Base-by-base conservation (phyloP, 2,329 filamentous ascomycete genomes). In the Cryoendolithus antarcticus region DNA sequence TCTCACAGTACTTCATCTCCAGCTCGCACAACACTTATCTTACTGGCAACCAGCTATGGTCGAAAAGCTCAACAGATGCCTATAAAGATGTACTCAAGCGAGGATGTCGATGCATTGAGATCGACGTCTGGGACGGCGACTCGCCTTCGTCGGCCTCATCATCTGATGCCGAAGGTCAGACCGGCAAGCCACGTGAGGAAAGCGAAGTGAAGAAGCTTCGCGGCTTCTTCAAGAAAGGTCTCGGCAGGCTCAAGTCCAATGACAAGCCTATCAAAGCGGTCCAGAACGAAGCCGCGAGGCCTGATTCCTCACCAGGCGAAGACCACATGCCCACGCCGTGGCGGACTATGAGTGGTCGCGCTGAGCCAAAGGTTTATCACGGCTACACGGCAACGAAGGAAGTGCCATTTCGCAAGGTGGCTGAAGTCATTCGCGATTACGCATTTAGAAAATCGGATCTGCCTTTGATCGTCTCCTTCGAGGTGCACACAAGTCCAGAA, bases 1-100 rank as follows among this genome's bases (percentile, higher is more conserved):
- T 93, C 42, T 84, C 81, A 34, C 86, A 93, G 57, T 95, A 95
- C 64, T 95, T 86, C 59, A 86, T 95, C 58, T 93, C 80, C 45
- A 93, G 85, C 48, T 94, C 86, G 55, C 89, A 95, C 66, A 95
- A 95, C 58, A 95, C 88, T 1, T 95, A 94, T 58, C 67, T 94
- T 32, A 78, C 80, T 2, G 88, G 88, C 2, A 86, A 93, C 52
- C 88, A 95, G 61, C 69, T 91, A 30, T 79, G 76, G 42, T 85
- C 85, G 34, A 75, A 77, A 43, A 81, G 83, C 43, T 86, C 81
- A 21, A 76, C 80, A 0, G 77, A 86, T 41, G 77, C 80, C 8
- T 95, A 95, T 61, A 80, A 72, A 49, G 75, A 78, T 55, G 55
- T 57, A 9, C 74, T 95, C 7, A 67, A 74, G 27, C 72, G 77